Conservation (phyloP, 129 eudicot species). For the Centrapalus pauciflorus region DNA sequence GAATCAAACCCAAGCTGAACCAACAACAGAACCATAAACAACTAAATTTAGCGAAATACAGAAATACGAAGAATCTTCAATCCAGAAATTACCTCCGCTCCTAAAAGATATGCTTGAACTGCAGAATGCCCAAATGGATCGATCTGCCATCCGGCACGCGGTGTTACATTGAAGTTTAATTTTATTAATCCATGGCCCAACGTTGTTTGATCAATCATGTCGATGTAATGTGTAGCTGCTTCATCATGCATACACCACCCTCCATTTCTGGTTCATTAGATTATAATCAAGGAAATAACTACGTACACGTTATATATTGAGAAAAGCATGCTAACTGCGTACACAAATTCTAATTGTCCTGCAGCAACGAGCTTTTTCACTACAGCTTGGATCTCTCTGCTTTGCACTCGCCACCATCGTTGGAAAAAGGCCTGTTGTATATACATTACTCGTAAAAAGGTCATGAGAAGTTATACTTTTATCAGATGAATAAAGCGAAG, state of each 20-base stretch:
- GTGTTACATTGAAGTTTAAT: slow-evolving; percentile 64
- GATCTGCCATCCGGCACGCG: slow-evolving; percentile 97
- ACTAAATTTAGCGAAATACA: neutral
- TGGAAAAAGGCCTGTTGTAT: slow-evolving; percentile 66
- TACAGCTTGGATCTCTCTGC: slow-evolving; percentile 33
- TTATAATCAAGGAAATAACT: slow-evolving; percentile 1
- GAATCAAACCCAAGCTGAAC: slow-evolving; percentile 85
- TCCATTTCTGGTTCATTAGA: slow-evolving; percentile 57
- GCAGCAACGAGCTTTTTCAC: slow-evolving; percentile 63
- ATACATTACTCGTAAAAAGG: neutral
- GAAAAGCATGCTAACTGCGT: slow-evolving; percentile 18
- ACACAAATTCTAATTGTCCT: slow-evolving; percentile 92
- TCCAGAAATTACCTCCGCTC: slow-evolving; percentile 74
- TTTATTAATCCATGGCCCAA: slow-evolving; percentile 68
- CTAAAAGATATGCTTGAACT: slow-evolving; percentile 87
- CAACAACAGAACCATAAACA: slow-evolving; percentile 11
- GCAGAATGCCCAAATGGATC: slow-evolving; percentile 98
- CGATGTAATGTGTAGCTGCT: slow-evolving; percentile 86
- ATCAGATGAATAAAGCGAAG: no score
- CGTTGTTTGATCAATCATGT: slow-evolving; percentile 96
- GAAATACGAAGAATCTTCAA: neutral
- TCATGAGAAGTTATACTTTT: no score
- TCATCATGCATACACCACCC: slow-evolving; percentile 99
- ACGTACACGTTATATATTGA: neutral
- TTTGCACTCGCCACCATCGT: slow-evolving; percentile 89